A percentile compares a stretch with the other conserved stretches of the same genome.
phyloP scores from a whole-genome alignment of 768 basidiomycete species.

The Boletellus sp. region DNA sequence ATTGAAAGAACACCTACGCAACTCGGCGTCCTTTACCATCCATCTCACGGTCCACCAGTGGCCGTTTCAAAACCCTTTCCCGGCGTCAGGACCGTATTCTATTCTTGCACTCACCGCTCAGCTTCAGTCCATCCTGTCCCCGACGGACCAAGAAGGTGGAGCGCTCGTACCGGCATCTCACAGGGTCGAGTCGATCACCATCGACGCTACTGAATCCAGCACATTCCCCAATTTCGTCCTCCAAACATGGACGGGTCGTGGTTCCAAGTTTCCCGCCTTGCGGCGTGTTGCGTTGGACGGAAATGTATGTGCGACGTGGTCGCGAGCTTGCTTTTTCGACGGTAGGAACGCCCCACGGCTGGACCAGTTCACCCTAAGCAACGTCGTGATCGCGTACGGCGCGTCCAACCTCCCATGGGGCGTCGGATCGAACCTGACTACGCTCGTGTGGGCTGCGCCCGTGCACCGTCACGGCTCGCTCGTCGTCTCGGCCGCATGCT shows the following conservation, averaged over 20 bases:
- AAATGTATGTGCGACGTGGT: slow-evolving; percentile 17
- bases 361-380: slow-evolving; percentile 15
- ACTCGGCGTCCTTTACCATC: slow-evolving; percentile 13
- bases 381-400: slow-evolving; percentile 14
- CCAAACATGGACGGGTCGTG: slow-evolving; percentile 14
- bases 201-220: slow-evolving; percentile 15
- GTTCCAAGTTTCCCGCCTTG: slow-evolving; percentile 12
- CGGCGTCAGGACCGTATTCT: slow-evolving; percentile 7
- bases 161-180: slow-evolving; percentile 4
- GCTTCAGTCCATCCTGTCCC: slow-evolving; percentile 13
- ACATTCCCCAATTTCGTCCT: slow-evolving; percentile 18
- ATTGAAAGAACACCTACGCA: slow-evolving; percentile 14
- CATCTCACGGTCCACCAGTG: slow-evolving; percentile 17
- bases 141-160: not conserved
- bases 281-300: slow-evolving; percentile 11
- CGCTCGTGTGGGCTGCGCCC: slow-evolving; percentile 22
- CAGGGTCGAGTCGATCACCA: slow-evolving; percentile 14
- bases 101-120: slow-evolving; percentile 14
- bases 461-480: slow-evolving; percentile 5
- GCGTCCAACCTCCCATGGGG: slow-evolving; percentile 9
- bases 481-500: slow-evolving; percentile 12
- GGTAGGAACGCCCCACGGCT: slow-evolving; percentile 11
- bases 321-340: slow-evolving; percentile 18
- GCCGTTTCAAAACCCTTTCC: slow-evolving; percentile 14
- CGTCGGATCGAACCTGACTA: slow-evolving; percentile 14